Evolutionary conservation across 805 yeast genomes (phyloP), one percentile per base, ranked within the genome.

Genomic region (Starmerella cellae): DNA sequence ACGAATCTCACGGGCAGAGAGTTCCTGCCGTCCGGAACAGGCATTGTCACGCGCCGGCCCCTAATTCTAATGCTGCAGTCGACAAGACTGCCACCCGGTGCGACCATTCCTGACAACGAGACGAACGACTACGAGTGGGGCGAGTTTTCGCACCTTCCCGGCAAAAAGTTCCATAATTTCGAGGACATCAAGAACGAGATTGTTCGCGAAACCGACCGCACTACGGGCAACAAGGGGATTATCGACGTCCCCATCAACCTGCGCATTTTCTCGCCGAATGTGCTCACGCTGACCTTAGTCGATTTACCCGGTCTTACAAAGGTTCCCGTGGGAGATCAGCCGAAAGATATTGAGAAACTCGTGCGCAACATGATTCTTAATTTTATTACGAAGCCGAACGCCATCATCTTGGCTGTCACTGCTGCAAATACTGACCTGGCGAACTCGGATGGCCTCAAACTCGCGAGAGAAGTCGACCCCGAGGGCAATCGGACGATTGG

Each of bases 281-380:
- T 88, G 37, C 70, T 88, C 52, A 91, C 95, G 22, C 73, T 88
- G 62, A 91, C 98, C 10, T 73, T 91, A 55, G 97, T 91, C 29
- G 98, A 91, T 66, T 71, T 91, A 56, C 98, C 98, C 4, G 98
- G 98, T 50, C 74, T 91, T 56, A 91, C 98, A 21, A 91, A 91
- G 60, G 97, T 91, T 30, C 98, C 98, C 6, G 96, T 91, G 37
- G 98, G 98, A 42, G 98, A 91, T 63, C 98, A 91, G 64, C 98
- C 98, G 44, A 82, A 81, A 58, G 98, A 91, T 60, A 91, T 91
- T 51, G 98, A 91, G 66, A 77, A 73, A 51, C 95, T 83, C 61
- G 91, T 91, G 56, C 79, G 83, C 61, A 94, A 84, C 52, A 79
- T 91, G 83, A 71, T 91, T 41, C 70, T 91, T 71, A 85, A 85